phyloP scores from a whole-genome alignment of 345 rosid species.

The Eucalyptus camaldulensis region DNA sequence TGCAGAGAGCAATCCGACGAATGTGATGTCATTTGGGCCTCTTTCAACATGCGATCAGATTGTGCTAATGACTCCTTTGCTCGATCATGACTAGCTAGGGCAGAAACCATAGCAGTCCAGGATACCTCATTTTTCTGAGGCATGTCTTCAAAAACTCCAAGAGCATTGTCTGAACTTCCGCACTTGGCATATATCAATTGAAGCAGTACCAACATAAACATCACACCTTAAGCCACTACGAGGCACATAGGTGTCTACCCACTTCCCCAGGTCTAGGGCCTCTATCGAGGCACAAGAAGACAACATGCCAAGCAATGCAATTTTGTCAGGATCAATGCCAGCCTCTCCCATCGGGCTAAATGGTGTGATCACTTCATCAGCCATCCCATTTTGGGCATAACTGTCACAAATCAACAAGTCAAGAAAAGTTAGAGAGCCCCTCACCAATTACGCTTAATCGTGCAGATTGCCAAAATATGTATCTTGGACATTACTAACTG shows the following conservation, averaged over 20 bases:
- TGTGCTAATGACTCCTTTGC: conserved; percentile 50
- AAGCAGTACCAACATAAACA: conserved; percentile 55
- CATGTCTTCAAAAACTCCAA: conserved; percentile 54
- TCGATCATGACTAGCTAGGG: conserved; percentile 67
- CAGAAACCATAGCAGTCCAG: conserved; percentile 83
- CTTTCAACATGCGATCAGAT: conserved; percentile 37
- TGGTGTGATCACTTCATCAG: conserved; percentile 49
- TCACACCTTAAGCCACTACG: conserved; percentile 29
- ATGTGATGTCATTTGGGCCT: conserved; percentile 62
- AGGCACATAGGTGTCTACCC: conserved; percentile 38
- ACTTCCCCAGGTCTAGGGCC: conserved; percentile 67
- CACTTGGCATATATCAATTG: conserved; percentile 81
- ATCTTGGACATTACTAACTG: background rate
- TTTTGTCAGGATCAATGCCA: conserved; percentile 28
- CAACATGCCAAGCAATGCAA: conserved; percentile 45
- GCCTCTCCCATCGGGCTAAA: conserved; percentile 41
- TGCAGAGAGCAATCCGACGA: conserved; percentile 68
- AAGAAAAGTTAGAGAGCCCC: background rate
- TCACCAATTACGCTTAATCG: background rate
- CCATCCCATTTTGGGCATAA: conserved; percentile 75
- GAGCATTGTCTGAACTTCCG: conserved; percentile 57
- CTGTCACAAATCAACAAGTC: conserved; percentile 12
- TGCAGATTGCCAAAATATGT: background rate
- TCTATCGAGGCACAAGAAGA: conserved; percentile 80
- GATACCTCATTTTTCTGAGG: conserved; percentile 63